Conservation (phyloP, 169 alveolate genomes). For the Plasmodium yoelii region DNA sequence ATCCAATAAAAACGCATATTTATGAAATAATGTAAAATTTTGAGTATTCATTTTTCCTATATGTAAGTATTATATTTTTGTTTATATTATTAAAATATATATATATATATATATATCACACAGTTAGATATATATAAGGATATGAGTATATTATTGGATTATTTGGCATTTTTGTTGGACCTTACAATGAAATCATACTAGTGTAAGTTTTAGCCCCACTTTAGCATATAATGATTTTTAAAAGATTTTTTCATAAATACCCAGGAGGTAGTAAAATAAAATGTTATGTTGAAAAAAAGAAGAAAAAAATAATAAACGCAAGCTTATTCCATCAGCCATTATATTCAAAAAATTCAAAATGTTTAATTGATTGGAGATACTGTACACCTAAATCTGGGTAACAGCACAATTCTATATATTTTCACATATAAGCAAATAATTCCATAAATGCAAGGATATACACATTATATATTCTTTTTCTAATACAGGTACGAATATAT, state of each 20-base stretch:
- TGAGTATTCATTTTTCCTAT: no score
- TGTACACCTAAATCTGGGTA: constrained; percentile 80
- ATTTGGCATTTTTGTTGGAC: no score
- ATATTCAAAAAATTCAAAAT: constrained; percentile 53
- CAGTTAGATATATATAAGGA: no score
- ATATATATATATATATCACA: no score
- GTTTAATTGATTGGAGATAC: constrained; percentile 79
- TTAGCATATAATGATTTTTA: constrained; percentile 42
- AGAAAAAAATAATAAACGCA: constrained; percentile 26
- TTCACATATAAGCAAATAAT: neutral
- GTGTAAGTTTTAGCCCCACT: no score
- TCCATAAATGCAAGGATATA: neutral
- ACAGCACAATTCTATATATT: neutral
- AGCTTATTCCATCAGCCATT: constrained; percentile 62
- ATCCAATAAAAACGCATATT: no score
- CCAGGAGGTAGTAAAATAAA: constrained; percentile 75
- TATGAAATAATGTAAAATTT: no score
- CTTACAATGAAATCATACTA: no score
- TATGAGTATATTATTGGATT: no score
- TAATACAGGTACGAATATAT: constrained; percentile 78
- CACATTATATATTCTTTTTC: neutral
- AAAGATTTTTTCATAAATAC: constrained; percentile 70
- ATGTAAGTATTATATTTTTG: no score
- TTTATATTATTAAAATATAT: no score
- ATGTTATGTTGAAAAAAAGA: constrained; percentile 60